Conservation (phyloP, 108 stramenopile genomes). For the Skeletonema marinoi region DNA sequence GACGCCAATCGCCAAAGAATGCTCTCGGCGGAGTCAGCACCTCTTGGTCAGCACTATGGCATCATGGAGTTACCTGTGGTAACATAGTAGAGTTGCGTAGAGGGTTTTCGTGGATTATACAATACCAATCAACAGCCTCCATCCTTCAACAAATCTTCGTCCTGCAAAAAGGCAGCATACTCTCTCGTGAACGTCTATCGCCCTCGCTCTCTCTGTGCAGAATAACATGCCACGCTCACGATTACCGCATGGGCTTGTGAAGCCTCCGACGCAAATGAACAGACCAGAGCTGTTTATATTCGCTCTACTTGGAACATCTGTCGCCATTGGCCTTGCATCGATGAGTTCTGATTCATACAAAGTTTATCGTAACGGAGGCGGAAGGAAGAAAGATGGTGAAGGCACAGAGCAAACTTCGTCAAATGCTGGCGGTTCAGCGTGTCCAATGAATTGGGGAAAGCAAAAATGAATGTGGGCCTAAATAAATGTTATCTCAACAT, state of each 20-base stretch:
- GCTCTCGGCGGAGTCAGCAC: no score
- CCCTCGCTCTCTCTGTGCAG: no score
- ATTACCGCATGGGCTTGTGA: slow-evolving; percentile 3
- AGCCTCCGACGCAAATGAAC: slow-evolving; percentile 30
- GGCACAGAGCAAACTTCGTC: background rate
- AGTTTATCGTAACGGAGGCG: background rate
- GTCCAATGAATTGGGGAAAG: slow-evolving; percentile 33
- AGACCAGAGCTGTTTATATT: slow-evolving; percentile 31
- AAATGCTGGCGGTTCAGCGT: background rate
- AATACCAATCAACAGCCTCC: no score
- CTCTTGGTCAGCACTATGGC: no score
- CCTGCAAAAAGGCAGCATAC: background rate
- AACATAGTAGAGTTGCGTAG: no score
- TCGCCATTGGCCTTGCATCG: slow-evolving; percentile 22
- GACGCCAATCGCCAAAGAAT: no score
- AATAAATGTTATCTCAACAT: background rate
- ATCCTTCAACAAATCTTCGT: background rate
- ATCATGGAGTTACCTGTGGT: no score
- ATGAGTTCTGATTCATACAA: slow-evolving; percentile 27
- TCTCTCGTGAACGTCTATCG: background rate
- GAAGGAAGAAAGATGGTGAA: background rate
- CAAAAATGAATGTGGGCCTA: background rate
- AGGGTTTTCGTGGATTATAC: no score
- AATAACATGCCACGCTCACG: background rate
- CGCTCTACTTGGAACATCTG: slow-evolving; percentile 29